Evolutionary conservation across 2,329 filamentous ascomycete species (phyloP), one percentile per base, ranked within the genome.

Genomic region (Clarireedia hainanense): DNA sequence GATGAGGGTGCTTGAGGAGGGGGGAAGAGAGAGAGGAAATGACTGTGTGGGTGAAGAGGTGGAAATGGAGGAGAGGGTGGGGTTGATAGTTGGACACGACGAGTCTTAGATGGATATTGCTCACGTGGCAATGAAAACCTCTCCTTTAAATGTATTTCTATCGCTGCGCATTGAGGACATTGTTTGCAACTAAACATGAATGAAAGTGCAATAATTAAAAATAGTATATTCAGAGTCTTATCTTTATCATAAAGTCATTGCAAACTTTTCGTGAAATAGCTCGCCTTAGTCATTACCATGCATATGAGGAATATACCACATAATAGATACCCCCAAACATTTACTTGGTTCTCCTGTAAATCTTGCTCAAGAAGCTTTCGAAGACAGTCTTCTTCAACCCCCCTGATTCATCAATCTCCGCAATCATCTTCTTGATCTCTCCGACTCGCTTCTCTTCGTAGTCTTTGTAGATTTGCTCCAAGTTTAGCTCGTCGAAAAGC

Each of bases 281-380:
- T 42, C 9, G 34, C 52, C 23, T 34, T 12, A 50, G 40, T 43
- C 40, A 27, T 45, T 45, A 20, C 5, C n/a, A 17, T 20, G 7
- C 10, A 45, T 20, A 23, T 23, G 20, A 24, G 12, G 20, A 24
- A 10, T 34, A 50, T 23, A 20, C 24, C 20, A 34, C 26, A 24
- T 10, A 24, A 47, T 26, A n/a, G 37, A 52, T 27, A 14, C 4
- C 10, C 17, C 7, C 6, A 39, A 20, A 36, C 9, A n/a, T 73
- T 71, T 88, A 97, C 76, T 96, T 97, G 81, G 83, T 94, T 70
- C 94, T 82, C 84, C 96, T 96, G 82, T 97, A 97, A 70, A 99
- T 97, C 82, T 99, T 99, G 73, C 79, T 78, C 62, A 99, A 77
- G 80, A 97, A 99, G 46, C 82, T 80, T 66, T 95, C 87, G 64